Evolutionary conservation across 1,139 yeast species (phyloP), one percentile per base, ranked within the genome.

Genomic region (Spathaspora sp.): DNA sequence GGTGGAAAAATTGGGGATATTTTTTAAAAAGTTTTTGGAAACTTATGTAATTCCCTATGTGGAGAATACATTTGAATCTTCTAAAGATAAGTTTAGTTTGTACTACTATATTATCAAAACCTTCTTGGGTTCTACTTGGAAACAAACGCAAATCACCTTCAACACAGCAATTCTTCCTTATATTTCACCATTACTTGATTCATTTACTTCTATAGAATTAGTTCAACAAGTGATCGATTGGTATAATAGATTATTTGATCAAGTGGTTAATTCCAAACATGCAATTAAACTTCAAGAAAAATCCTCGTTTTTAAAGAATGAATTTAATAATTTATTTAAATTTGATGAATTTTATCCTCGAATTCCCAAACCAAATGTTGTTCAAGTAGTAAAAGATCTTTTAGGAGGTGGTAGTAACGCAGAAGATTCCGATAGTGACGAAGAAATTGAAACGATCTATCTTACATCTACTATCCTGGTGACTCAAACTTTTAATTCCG

Each of bases 381-480:
- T 56, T 15, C 64, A 60, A 16, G 50, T 58, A 7, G 62, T 63
- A 11, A 57, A 59, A 18, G 66, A 64, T 15, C 47, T 63, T 26
- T 52, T 65, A 46, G 42, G 47, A 39, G 50, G 50, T 33, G 55
- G 41, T 11, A 44, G 43, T 11, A 31, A 31, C 10, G 5, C 18
- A 7, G 52, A 43, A 23, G 50, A 47, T 16, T 47, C 43, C 7
- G 57, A 52, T 11, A 38, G 47, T 13, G 49, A 40, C 7, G 49
- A 45, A 10, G 65, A 55, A 31, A 63, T 67, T 2, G 41, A 59
- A 7, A 67, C 72, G 1, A 45, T 68, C 13, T 48, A 50, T 10
- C 31, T 67, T 3, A 68, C 72, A 1, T 61, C 72, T 2, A 70
- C 74, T 17, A 57, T 67, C 42, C 60, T 63, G 27, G 64, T 63